Percentiles rank a stretch among this genome's conserved stretches.
Evolutionary conservation across 495 filamentous ascomycete species (phyloP).

Genomic region (Penicillium turbatum): DNA sequence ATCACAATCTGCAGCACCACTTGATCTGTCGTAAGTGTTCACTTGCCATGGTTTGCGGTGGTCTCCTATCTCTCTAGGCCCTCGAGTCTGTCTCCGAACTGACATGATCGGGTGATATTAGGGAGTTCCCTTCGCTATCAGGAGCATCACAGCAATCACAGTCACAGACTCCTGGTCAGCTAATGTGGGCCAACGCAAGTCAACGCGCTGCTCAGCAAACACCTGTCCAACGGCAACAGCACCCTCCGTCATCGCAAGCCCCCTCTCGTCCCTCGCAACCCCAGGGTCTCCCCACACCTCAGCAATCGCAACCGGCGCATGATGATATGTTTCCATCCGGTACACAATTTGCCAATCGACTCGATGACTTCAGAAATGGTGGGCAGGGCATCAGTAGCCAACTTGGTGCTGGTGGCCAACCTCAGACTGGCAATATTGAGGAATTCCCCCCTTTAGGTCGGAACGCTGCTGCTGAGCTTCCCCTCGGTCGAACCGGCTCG

Average conservation of each 20-base stretch:
- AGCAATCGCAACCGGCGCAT: slow-evolving; percentile 56
- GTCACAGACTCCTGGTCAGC: slow-evolving; percentile 50
- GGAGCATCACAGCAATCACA: slow-evolving; percentile 64
- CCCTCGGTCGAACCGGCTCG: slow-evolving; percentile 59
- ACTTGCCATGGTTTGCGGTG: slow-evolving; percentile 3
- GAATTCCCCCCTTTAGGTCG: slow-evolving; percentile 82
- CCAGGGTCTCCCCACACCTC: slow-evolving; percentile 52
- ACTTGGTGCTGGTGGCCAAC: slow-evolving; percentile 51
- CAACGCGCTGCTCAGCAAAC: slow-evolving; percentile 56
- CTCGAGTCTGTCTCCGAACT: slow-evolving; percentile 12
- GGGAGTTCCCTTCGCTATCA: slow-evolving; percentile 81
- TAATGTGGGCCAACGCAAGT: slow-evolving; percentile 65
- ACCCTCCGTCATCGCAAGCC: slow-evolving; percentile 46
- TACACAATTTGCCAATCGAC: slow-evolving; percentile 50
- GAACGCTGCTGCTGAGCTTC: slow-evolving; percentile 64
- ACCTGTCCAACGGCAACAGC: slow-evolving; percentile 63
- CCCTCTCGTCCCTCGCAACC: slow-evolving; percentile 48
- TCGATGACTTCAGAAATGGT: slow-evolving; percentile 56
- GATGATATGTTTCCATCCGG: slow-evolving; percentile 50
- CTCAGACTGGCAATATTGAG: slow-evolving; percentile 66
- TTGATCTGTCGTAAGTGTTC: slow-evolving; percentile 76
- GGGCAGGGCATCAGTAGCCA: slow-evolving; percentile 59
- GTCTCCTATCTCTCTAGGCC: slow-evolving; percentile 1
- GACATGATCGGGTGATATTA: slow-evolving; percentile 30
- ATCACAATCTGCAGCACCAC: slow-evolving; percentile 67